Percentiles rank a stretch among this genome's conserved stretches.
Evolutionary conservation across 2,329 filamentous ascomycete genomes (phyloP).

Genomic region (Xylariomycetidae sp.): DNA sequence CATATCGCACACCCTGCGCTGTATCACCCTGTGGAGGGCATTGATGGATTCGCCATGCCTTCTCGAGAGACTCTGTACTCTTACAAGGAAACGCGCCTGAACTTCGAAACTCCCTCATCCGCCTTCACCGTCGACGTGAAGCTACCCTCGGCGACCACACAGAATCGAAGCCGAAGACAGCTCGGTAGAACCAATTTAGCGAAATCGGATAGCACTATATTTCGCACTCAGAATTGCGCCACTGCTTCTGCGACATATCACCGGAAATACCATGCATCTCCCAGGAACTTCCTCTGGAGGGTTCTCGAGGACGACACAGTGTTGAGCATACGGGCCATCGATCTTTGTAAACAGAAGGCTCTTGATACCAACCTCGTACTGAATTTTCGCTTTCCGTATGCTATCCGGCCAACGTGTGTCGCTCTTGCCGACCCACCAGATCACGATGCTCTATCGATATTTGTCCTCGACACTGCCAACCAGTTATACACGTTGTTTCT

Average conservation of each 20-base stretch:
- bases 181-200: conserved; percentile 31
- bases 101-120: conserved; percentile 68
- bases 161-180: conserved; percentile 40
- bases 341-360: conserved; percentile 67
- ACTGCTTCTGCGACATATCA: conserved; percentile 80
- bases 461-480: conserved; percentile 63
- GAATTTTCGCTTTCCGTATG: conserved; percentile 69
- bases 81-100: conserved; percentile 84
- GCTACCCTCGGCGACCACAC: conserved; percentile 52
- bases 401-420: conserved; percentile 73
- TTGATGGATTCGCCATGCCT: conserved; percentile 67
- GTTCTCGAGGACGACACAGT: conserved; percentile 74
- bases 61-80: conserved; percentile 58
- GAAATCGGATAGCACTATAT: conserved; percentile 63
- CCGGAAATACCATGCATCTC: conserved; percentile 68
- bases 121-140: conserved; percentile 67
- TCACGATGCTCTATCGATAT: conserved; percentile 52
- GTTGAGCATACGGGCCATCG: conserved; percentile 77
- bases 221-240: conserved; percentile 69
- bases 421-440: conserved; percentile 76
- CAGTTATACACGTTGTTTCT: conserved; percentile 84
- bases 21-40: no score
- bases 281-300: conserved; percentile 87
- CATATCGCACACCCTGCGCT: no score
- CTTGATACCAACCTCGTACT: conserved; percentile 70